Percentiles rank a stretch among this genome's conserved stretches.
Conservation (phyloP, 768 basidiomycete genomes). For the Cystobasidium tubakii region DNA sequence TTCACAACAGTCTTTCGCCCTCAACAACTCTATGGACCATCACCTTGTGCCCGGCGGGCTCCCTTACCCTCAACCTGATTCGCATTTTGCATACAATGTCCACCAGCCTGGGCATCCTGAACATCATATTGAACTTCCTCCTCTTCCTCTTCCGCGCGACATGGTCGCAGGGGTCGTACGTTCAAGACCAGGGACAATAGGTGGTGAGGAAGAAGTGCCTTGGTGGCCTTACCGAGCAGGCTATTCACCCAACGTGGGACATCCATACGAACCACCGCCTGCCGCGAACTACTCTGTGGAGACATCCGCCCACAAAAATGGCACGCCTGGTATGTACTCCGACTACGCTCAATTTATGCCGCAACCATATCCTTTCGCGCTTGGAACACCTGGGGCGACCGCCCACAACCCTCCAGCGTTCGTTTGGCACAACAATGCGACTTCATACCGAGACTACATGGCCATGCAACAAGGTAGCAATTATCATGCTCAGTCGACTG, state of each 20-base stretch:
- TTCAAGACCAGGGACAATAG: not conserved
- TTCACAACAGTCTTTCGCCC: not conserved
- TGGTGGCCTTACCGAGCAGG: not conserved
- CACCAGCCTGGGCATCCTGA: not conserved
- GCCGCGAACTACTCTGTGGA: not conserved
- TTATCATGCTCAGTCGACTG: not conserved
- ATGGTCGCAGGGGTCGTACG: not conserved
- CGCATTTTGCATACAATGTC: not conserved
- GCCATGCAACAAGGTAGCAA: not conserved
- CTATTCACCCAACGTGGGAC: not conserved
- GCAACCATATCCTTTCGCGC: not conserved
- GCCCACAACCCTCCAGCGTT: not conserved
- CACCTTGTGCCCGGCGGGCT: not conserved
- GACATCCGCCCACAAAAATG: not conserved
- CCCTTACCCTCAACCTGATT: not conserved
- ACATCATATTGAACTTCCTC: not conserved
- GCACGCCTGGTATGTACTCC: not conserved
- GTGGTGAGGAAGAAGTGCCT: not conserved
- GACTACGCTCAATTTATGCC: not conserved
- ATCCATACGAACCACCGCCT: not conserved
- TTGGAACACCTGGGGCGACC: not conserved
- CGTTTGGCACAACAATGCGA: conserved; percentile 1
- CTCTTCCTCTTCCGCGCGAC: not conserved
- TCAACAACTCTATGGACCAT: not conserved
- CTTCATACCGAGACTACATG: conserved; percentile 12